Percentiles rank a stretch among this genome's conserved stretches.
Evolutionary conservation across 768 basidiomycete species (phyloP).

Genomic region (Lentinula boryana): DNA sequence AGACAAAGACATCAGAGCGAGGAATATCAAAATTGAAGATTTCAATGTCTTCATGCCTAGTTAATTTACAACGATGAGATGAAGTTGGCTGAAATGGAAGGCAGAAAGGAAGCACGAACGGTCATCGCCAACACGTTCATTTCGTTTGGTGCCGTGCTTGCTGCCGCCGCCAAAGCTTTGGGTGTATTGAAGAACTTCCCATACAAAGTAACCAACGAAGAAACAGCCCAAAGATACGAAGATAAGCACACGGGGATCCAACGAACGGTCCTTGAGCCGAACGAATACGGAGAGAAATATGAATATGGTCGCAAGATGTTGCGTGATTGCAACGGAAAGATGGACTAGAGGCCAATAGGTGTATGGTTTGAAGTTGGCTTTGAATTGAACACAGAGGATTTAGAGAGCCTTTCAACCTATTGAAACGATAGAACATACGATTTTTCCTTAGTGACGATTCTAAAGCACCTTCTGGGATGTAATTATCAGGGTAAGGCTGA

Average conservation of each 20-base stretch:
- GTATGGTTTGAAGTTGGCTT: constrained; percentile 79
- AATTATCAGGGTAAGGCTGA: constrained; percentile 77
- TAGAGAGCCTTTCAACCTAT: neutral
- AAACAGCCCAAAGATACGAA: constrained; percentile 59
- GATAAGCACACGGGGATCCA: constrained; percentile 69
- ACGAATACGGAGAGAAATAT: constrained; percentile 80
- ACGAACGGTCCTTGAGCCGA: constrained; percentile 50
- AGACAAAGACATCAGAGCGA: constrained; percentile 83
- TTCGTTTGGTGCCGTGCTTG: constrained; percentile 10
- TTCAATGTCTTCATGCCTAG: constrained; percentile 69
- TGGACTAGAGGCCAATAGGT: constrained; percentile 69
- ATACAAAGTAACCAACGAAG: constrained; percentile 51
- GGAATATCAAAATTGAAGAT: constrained; percentile 81
- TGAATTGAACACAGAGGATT: neutral
- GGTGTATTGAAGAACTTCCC: constrained; percentile 46
- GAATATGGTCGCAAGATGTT: constrained; percentile 78
- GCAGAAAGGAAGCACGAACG: neutral
- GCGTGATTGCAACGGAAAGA: constrained; percentile 70
- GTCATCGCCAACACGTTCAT: constrained; percentile 4
- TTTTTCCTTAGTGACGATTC: constrained; percentile 74
- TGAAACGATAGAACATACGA: constrained; percentile 40
- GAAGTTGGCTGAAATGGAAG: neutral
- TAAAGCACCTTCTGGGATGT: constrained; percentile 71
- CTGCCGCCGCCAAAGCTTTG: constrained; percentile 12
- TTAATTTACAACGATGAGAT: neutral